These are phyloP conservation scores for Amphicarpaea edgeworthii DNA, from an alignment of 306 rosid species.

Conservation along the genomic window DNA sequence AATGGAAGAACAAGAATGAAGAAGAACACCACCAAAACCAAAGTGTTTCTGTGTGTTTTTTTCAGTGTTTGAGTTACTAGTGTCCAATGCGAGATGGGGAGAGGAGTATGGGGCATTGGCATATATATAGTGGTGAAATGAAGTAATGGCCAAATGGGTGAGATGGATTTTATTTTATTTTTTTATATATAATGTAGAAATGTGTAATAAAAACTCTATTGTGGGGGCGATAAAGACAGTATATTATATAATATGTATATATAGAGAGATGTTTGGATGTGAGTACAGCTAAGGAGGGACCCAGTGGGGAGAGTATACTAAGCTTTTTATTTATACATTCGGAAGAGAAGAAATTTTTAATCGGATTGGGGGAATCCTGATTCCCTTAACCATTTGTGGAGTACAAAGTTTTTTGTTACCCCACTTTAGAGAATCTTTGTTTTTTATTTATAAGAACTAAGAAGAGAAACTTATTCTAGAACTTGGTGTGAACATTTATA, in stretches of 20 bases:
- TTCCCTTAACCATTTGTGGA: conserved; percentile 39
- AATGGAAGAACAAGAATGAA: neutral
- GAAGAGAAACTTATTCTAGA: conserved; percentile 39
- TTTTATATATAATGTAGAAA: neutral
- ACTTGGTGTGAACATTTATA: neutral
- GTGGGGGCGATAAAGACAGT: conserved; percentile 24
- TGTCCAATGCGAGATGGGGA: conserved; percentile 33
- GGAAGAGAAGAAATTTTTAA: conserved; percentile 50
- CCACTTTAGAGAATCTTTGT: conserved; percentile 65
- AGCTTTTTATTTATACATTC: conserved; percentile 18
- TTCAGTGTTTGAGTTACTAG: neutral
- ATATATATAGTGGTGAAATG: conserved; percentile 50
- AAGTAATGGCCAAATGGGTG: neutral
- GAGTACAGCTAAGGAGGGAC: conserved; percentile 56
- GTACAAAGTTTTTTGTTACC: conserved; percentile 46
- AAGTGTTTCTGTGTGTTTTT: neutral
- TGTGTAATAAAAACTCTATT: neutral
- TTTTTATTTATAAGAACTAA: too few relatives aligned
- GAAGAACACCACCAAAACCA: neutral
- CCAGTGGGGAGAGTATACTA: neutral
- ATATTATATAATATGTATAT: neutral
- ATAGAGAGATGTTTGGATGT: conserved; percentile 48
- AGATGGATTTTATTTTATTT: neutral
- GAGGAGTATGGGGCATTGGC: conserved; percentile 42
- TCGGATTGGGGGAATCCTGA: conserved; percentile 49